These are phyloP conservation scores for Ramalina intermedia DNA, from an alignment of 495 filamentous ascomycete genomes.

Conservation along the genomic window DNA sequence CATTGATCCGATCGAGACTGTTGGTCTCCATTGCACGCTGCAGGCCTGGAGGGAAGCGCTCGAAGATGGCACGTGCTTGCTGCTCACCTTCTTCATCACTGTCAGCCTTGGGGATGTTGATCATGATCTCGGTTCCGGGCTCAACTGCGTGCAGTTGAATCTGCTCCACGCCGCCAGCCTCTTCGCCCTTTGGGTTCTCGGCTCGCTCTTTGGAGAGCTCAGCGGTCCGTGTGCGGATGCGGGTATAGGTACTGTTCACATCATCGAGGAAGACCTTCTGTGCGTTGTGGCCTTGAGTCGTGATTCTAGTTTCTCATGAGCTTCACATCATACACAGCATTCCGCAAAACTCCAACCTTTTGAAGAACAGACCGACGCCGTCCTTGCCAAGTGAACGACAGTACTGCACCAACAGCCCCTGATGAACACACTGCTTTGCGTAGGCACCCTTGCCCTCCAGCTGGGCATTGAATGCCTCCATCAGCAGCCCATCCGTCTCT, in stretches of 20 bases:
- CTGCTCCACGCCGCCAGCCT: constrained; percentile 63
- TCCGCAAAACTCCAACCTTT: constrained; percentile 34
- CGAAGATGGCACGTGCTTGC: constrained; percentile 60
- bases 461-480: constrained; percentile 80
- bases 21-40: constrained; percentile 69
- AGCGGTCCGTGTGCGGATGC: constrained; percentile 63
- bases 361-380: constrained; percentile 88
- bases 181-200: constrained; percentile 41
- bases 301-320: constrained; percentile 42
- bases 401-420: constrained; percentile 85
- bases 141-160: constrained; percentile 96
- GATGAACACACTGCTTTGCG: constrained; percentile 83
- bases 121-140: constrained; percentile 83
- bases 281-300: constrained; percentile 85
- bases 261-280: constrained; percentile 83
- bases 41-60: constrained; percentile 67
- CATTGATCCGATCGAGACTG: constrained; percentile 87
- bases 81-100: constrained; percentile 52
- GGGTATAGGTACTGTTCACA: constrained; percentile 69
- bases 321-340: constrained; percentile 7
- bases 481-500: constrained; percentile 80
- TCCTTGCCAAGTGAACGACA: constrained; percentile 79
- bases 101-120: constrained; percentile 49
- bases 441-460: constrained; percentile 59
- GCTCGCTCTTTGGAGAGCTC: constrained; percentile 59